Evolutionary conservation across 2,329 filamentous ascomycete species (phyloP), one percentile per base, ranked within the genome.

Genomic region (Achaetomium macrosporum): DNA sequence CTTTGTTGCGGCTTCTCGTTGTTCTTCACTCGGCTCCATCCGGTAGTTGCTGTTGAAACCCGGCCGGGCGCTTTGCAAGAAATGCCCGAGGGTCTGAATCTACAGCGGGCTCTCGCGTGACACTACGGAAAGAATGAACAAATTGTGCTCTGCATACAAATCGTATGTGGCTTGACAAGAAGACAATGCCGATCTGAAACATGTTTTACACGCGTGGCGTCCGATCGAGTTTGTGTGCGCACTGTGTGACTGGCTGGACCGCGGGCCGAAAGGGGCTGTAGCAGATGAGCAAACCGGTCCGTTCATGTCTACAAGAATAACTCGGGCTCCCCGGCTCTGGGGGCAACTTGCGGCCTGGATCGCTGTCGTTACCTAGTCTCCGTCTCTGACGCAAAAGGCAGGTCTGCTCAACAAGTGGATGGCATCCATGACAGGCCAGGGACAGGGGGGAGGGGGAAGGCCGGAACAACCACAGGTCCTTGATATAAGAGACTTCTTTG

Each of bases 141-240:
- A 15, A 7, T 16, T 9, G 17, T 41, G 13, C 12, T 16, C 45
- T 33, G 25, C 36, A 33, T 25, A 25, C 29, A 9, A 13, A 45
- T 16, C 11, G n/a, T 31, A 13, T 31, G 29, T 42, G 31, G 20
- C 20, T 48, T 43, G 47, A 25, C 42, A 19, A n/a, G 19, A 41
- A 25, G 35, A 45, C 46, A 46, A 17, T 42, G 30, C 36, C 49
- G 42, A 51, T 46, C 17, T 17, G 31, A 41, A 36, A 45, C 42
- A 13, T 46, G 49, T 45, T 51, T 41, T 46, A 35, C 42, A 17
- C 10, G 8, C 1, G 48, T 50, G 42, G 42, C 48, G 48, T 20
- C 35, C 35, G 48, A 50, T 50, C 42, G 20, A 29, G 41, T 19
- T 16, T 11, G 7, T n/a, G 37, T 35, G 11, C 29, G 37, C 40